Evolutionary conservation across 2,329 filamentous ascomycete genomes (phyloP), one percentile per base, ranked within the genome.

Genomic region (Shiraia sp.): DNA sequence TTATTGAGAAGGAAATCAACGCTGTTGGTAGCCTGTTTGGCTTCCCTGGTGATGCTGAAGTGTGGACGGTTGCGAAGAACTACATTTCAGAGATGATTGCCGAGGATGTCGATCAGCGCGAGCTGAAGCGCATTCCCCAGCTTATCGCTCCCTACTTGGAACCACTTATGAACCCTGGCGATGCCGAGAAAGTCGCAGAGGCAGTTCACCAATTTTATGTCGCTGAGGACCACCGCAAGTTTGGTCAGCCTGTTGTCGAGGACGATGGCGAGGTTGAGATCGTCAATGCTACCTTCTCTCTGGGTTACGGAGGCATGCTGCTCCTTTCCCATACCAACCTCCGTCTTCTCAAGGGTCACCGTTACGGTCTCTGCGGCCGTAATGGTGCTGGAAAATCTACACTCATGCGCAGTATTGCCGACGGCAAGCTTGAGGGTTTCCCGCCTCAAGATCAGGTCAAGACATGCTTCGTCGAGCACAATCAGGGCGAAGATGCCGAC

Each of bases 351-450:
- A 96, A 97, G 78, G 93, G 93, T 42, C 93, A 97, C 72, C 87
- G 93, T 45, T 99, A 99, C 68, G 93, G 93, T 69, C 87, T 99
- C 13, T 96, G 92, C 63, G 93, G 93, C 61, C 88, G 92, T 60
- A 99, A 99, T 70, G 93, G 93, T 75, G 90, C 91, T 42, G 93
- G 93, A 66, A 99, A 99, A 76, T 97, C 93, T n/a, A 99, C 93
- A 1, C 81, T 99, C 44, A 97, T 99, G 93, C 88, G 90, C 68
- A 90, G 88, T 69, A 99, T 99, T 61, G 88, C 93, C 36, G 87
- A 87, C 45, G 92, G 91, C 65, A 99, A 99, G 79, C 81, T 99
- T 3, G 93, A 99, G 72, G 93, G 93, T 7, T 99, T 99, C 75
- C 93, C 93, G 26, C 79, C 90, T 12, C 90, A 93, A 68, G 90